Base-by-base conservation (phyloP, 2,329 filamentous ascomycete species). In the Pseudopyrenochaeta lycopersici region DNA sequence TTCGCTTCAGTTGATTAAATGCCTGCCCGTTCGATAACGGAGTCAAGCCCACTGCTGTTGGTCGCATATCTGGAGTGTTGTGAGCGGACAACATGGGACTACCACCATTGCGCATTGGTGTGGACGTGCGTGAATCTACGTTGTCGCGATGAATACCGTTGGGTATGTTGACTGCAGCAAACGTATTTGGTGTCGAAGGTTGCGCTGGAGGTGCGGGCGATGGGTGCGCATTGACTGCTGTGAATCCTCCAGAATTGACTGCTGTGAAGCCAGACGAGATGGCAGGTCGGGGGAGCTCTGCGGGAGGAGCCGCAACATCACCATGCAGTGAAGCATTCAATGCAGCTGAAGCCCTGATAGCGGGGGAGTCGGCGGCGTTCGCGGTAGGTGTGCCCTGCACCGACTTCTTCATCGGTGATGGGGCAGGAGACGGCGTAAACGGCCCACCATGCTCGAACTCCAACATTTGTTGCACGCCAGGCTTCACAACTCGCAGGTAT, bases 381-480 rank as follows among this genome's bases (percentile, higher is more conserved):
- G 74, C 75, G 18, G 66, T 84, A 69, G 84, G 80, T 3, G 82
- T 84, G 17, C 75, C 67, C 52, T 81, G 73, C 56, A 81, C 57
- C 57, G 77, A 76, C 27, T 81, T 84, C 64, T 82, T 93, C 70
- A 92, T 81, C 1, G 94, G 92, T 30, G 87, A 89, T 77, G 91
- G 76, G 71, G 89, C 77, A 2, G 94, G 92, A 3, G 87, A 89
- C 15, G 88, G 88, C 0, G 93, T 97, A 56, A 95, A 86, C 14
- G 94, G 92, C 1, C 94, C 95, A 54, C 94, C 94, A 69, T 97
- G 92, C 74, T 98, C 93, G 58, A 90, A 85, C 73, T 98, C 94
- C 9, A 98, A 81, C 76, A 97, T 92, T 68, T 97, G 93, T 67
- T 97, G 94, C n/a, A 98, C 93, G 27, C 92, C 91, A 2, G 95